Conservation (phyloP, 2,329 filamentous ascomycete species). For the Apiospora koreana region DNA sequence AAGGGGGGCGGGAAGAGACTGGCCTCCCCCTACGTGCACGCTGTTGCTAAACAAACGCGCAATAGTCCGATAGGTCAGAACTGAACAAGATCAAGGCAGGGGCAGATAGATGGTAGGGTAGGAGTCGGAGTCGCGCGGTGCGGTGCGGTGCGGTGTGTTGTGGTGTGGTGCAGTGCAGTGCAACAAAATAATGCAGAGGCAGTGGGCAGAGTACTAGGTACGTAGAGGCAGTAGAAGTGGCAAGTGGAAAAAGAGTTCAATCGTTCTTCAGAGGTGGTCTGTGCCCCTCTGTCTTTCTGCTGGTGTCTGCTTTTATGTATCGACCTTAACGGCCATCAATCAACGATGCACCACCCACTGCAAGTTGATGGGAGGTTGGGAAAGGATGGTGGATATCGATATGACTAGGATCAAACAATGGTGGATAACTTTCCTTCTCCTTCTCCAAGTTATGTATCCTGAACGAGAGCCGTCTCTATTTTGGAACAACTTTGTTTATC, state of each 20-base stretch:
- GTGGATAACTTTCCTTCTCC: too few species aligned
- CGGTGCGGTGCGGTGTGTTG: background rate
- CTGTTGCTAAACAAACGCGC: background rate
- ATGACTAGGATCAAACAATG: background rate
- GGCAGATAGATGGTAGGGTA: background rate
- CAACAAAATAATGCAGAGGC: too few species aligned
- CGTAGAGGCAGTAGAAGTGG: background rate
- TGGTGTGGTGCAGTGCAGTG: background rate
- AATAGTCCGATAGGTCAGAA: background rate
- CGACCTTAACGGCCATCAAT: background rate
- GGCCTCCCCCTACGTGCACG: background rate
- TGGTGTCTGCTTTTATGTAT: background rate
- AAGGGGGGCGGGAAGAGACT: background rate
- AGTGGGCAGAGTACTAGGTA: background rate
- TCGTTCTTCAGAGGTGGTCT: background rate
- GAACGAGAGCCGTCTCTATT: background rate
- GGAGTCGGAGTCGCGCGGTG: background rate
- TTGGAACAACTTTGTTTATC: background rate
- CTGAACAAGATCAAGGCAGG: background rate
- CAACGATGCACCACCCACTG: too few species aligned
- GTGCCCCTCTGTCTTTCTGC: background rate
- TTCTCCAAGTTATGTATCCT: background rate
- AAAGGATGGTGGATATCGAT: background rate
- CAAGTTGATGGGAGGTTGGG: background rate
- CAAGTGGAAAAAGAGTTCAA: background rate